phyloP scores from a whole-genome alignment of 495 filamentous ascomycete species.

The Hyaloscypha finlandica region DNA sequence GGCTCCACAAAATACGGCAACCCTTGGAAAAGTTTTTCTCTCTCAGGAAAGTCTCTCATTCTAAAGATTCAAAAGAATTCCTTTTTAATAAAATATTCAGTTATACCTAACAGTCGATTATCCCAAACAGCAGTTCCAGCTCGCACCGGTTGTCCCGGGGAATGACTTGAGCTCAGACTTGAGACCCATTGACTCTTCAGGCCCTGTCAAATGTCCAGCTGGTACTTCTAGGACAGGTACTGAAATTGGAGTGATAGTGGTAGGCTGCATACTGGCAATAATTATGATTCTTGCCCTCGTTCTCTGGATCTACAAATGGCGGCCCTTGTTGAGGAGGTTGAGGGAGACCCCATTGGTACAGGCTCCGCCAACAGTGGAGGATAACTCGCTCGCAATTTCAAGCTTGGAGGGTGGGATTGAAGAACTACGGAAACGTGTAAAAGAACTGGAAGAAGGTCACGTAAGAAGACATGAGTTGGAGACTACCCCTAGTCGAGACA shows the following conservation, averaged over 20 bases:
- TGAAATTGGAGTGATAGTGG: background rate
- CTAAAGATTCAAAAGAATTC: background rate
- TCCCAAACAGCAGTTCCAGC: slow-evolving; percentile 4
- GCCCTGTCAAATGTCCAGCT: background rate
- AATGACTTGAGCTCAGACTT: background rate
- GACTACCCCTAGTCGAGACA: no score
- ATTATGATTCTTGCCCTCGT: background rate
- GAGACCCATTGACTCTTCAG: background rate
- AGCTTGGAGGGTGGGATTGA: no score
- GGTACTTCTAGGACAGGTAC: background rate
- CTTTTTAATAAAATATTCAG: background rate
- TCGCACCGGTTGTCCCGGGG: background rate
- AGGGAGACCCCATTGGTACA: no score
- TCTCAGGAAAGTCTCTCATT: background rate
- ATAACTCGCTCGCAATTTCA: no score
- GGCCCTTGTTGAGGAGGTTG: background rate
- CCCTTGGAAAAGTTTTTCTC: slow-evolving; percentile 14
- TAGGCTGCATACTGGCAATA: background rate
- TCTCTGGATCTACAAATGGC: slow-evolving; percentile 1
- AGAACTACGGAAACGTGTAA: no score
- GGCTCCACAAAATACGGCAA: slow-evolving; percentile 4
- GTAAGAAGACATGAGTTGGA: no score
- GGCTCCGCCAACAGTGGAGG: no score
- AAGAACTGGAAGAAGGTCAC: no score
- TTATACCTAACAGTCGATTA: slow-evolving; percentile 10